These are phyloP conservation scores for Erysimum pusillum DNA, from an alignment of 441 rosid genomes.

Conservation along the genomic window DNA sequence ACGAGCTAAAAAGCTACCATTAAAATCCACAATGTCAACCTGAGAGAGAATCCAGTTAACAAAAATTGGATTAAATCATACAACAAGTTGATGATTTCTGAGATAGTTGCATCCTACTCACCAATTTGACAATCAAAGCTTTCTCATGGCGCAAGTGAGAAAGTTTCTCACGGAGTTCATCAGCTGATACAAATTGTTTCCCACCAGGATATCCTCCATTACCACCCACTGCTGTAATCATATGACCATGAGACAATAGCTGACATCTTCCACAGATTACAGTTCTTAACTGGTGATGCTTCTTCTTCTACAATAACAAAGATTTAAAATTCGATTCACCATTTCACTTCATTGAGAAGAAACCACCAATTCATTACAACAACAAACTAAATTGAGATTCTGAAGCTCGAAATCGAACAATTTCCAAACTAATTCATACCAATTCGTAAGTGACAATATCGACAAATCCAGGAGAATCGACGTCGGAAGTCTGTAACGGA, in stretches of 20 bases:
- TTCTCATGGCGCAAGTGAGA: conserved; percentile 86
- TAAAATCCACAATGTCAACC: conserved; percentile 98
- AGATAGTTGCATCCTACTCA: conserved; percentile 39
- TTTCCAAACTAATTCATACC: conserved; percentile 50
- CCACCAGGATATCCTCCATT: conserved; percentile 96
- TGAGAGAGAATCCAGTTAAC: conserved; percentile 40
- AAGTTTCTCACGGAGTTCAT: conserved; percentile 86
- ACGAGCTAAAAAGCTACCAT: conserved; percentile 92
- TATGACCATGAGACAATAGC: conserved; percentile 94
- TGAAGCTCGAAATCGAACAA: neutral
- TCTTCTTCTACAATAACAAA: conserved; percentile 83
- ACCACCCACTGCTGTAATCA: conserved; percentile 98
- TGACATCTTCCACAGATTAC: conserved; percentile 89
- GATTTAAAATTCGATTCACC: neutral
- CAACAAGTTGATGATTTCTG: neutral
- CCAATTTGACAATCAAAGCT: conserved; percentile 86
- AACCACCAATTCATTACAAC: neutral
- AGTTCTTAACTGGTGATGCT: conserved; percentile 87
- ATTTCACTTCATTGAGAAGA: neutral
- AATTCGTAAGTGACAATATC: conserved; percentile 70
- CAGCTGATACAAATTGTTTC: conserved; percentile 90
- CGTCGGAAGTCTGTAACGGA: conserved; percentile 83
- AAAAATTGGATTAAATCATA: conserved; percentile 17
- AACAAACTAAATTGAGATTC: neutral
- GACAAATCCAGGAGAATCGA: conserved; percentile 86